phyloP scores from a whole-genome alignment of 495 filamentous ascomycete genomes.

The Hyaloscypha bicolor region DNA sequence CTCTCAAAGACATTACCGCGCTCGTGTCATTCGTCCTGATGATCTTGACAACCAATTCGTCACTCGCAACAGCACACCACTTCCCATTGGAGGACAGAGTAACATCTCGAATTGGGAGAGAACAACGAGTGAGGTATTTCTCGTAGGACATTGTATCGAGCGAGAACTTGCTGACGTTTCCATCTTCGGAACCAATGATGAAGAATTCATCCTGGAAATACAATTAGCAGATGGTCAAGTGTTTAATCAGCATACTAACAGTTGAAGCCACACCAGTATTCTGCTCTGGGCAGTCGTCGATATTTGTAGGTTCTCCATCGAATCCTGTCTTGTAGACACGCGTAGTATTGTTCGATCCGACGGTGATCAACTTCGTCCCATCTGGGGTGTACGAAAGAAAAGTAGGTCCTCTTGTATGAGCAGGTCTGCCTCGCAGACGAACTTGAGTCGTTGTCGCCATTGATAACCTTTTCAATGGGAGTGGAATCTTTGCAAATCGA shows the following conservation, averaged over 20 bases:
- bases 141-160: constrained; percentile 75
- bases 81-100: constrained; percentile 78
- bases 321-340: constrained; percentile 88
- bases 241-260: constrained; percentile 43
- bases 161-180: constrained; percentile 86
- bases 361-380: constrained; percentile 70
- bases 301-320: constrained; percentile 85
- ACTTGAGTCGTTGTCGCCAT: constrained; percentile 53
- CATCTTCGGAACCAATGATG: constrained; percentile 88
- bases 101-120: constrained; percentile 83
- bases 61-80: constrained; percentile 96
- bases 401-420: constrained; percentile 55
- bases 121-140: constrained; percentile 76
- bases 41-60: constrained; percentile 88
- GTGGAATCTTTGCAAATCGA: constrained; percentile 12
- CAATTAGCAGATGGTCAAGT: constrained; percentile 6
- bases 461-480: constrained; percentile 11
- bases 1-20: constrained; percentile 71
- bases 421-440: constrained; percentile 50
- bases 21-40: constrained; percentile 79
- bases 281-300: constrained; percentile 84
- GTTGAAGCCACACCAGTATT: constrained; percentile 76
- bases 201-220: constrained; percentile 73
- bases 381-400: constrained; percentile 58
- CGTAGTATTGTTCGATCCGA: constrained; percentile 86